Percentiles rank a stretch among this genome's conserved stretches.
phyloP scores from a whole-genome alignment of 2,329 filamentous ascomycete species.

The Calonectria crousiana region DNA sequence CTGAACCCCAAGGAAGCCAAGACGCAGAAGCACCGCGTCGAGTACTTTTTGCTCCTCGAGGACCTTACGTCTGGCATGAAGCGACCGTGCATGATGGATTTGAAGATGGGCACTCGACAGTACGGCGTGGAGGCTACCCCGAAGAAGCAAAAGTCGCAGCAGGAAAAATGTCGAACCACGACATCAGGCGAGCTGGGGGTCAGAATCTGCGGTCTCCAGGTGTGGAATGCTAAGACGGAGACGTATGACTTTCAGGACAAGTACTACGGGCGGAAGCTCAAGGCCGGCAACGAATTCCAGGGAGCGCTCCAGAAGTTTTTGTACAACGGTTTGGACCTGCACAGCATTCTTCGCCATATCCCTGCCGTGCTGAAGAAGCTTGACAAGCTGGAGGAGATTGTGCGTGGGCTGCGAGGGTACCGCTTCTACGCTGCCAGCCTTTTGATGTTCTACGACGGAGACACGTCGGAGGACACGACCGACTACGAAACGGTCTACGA shows the following conservation, averaged over 20 bases:
- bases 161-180: constrained; percentile 91
- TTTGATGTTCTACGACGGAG: constrained; percentile 96
- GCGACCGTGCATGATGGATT: constrained; percentile 93
- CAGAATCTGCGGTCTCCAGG: constrained; percentile 93
- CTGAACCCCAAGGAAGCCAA: constrained; percentile 84
- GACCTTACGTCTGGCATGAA: constrained; percentile 98
- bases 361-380: constrained; percentile 89
- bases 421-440: constrained; percentile 96
- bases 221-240: constrained; percentile 89
- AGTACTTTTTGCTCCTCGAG: constrained; percentile 93
- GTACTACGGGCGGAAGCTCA: constrained; percentile 91
- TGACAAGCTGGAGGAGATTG: constrained; percentile 84
- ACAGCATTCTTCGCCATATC: constrained; percentile 87
- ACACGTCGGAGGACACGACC: constrained; percentile 62
- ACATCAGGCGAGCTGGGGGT: constrained; percentile 94
- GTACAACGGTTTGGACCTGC: constrained; percentile 86
- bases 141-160: constrained; percentile 94
- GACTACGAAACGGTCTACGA: constrained; percentile 66
- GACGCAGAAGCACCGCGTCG: constrained; percentile 75
- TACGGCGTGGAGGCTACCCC: constrained; percentile 92
- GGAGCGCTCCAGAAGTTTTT: constrained; percentile 89
- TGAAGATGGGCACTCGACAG: constrained; percentile 99
- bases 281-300: constrained; percentile 90
- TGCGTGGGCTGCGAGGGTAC: constrained; percentile 83
- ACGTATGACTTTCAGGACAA: constrained; percentile 98